Conservation (phyloP, 176 grass and related monocot genomes). For the Phoenix dactylifera region DNA sequence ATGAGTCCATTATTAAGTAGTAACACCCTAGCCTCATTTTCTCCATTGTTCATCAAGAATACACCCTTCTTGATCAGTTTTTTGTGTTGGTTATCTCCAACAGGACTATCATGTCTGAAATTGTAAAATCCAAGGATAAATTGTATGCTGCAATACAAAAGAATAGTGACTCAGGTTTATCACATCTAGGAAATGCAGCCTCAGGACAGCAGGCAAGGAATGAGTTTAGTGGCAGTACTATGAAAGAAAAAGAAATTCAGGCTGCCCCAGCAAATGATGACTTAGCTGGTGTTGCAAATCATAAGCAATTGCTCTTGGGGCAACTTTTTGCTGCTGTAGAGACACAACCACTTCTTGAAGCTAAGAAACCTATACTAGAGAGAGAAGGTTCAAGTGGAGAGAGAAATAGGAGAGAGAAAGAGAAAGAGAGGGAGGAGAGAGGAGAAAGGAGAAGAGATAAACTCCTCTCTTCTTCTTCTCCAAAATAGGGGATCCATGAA, state of each 20-base stretch:
- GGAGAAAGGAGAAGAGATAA: too few relatives aligned
- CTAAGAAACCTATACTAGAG: too few relatives aligned
- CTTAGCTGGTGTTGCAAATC: conserved; percentile 5
- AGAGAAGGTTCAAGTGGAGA: too few relatives aligned
- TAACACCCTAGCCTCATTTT: too few relatives aligned
- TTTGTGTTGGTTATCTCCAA: too few relatives aligned
- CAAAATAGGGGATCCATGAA: too few relatives aligned
- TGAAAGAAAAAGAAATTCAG: background rate
- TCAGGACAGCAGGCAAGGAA: background rate
- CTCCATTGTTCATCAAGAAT: too few relatives aligned
- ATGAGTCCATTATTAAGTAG: too few relatives aligned
- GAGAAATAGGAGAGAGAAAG: too few relatives aligned
- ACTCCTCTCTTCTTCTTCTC: too few relatives aligned
- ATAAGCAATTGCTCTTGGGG: conserved; percentile 6
- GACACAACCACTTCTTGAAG: background rate
- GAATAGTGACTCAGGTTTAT: conserved; percentile 3
- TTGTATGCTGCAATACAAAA: conserved; percentile 10
- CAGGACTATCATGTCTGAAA: conserved; percentile 20
- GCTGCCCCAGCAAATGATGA: background rate
- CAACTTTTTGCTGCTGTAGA: background rate
- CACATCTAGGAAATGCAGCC: conserved; percentile 4
- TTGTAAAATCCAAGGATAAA: conserved; percentile 39
- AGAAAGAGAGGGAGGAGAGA: too few relatives aligned
- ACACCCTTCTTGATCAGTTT: too few relatives aligned
- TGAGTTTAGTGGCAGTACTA: background rate